Evolutionary conservation across 345 rosid species (phyloP).

Genomic region (Zanthoxylum bungeanum): DNA sequence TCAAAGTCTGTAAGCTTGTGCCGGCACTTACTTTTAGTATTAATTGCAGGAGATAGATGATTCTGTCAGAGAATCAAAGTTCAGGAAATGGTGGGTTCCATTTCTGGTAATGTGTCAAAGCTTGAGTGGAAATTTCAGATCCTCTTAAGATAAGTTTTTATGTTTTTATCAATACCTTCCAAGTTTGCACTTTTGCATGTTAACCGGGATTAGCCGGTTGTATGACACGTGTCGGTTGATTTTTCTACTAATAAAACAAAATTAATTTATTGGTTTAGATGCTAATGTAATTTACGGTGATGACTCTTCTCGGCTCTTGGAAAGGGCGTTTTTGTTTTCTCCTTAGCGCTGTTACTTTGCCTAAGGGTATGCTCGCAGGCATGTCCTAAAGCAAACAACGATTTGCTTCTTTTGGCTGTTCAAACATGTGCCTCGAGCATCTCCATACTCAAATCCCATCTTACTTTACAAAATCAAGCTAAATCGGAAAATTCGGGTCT

Average conservation of each 20-base stretch:
- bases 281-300: too few species aligned
- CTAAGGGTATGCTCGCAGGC: too few species aligned
- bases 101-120: slow-evolving; percentile 22
- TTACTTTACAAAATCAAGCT: too few species aligned
- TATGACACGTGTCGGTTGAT: slow-evolving; percentile 24
- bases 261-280: too few species aligned
- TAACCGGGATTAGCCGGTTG: slow-evolving; percentile 6
- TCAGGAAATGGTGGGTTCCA: slow-evolving; percentile 8
- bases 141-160: slow-evolving; percentile 28
- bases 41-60: slow-evolving; percentile 18
- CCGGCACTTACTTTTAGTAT: slow-evolving; percentile 32
- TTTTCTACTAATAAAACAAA: not conserved
- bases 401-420: too few species aligned
- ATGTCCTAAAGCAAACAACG: too few species aligned
- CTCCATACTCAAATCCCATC: too few species aligned
- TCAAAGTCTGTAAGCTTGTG: slow-evolving; percentile 18
- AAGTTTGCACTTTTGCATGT: slow-evolving; percentile 26
- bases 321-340: too few species aligned
- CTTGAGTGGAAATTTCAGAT: slow-evolving; percentile 19
- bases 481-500: too few species aligned
- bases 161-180: slow-evolving; percentile 26
- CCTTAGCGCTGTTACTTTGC: too few species aligned
- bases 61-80: not conserved
- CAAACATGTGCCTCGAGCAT: too few species aligned
- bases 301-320: too few species aligned